A percentile compares a stretch with the other conserved stretches of the same genome.
These are phyloP conservation scores for Cinnamomum micranthum DNA, from an alignment of 164 flowering plant genomes.

Conservation along the genomic window DNA sequence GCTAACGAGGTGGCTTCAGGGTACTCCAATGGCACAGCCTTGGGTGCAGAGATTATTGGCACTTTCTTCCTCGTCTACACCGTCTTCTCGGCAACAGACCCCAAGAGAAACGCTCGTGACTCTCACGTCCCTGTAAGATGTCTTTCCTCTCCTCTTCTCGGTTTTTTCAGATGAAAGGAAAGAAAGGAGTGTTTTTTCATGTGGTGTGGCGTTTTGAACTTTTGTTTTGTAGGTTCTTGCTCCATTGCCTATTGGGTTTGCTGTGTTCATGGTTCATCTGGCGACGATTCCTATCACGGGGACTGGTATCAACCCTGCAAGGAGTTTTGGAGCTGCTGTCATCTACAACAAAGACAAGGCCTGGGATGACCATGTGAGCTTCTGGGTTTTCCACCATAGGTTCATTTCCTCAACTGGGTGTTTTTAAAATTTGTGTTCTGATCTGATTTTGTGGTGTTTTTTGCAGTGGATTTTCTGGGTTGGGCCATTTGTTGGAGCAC, in stretches of 20 bases:
- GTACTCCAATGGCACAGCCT: slow-evolving; percentile 33
- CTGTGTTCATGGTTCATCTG: slow-evolving; percentile 29
- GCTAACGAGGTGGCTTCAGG: slow-evolving; percentile 26
- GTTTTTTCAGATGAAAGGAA: background rate
- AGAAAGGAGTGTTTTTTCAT: background rate
- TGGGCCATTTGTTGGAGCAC: slow-evolving; percentile 71
- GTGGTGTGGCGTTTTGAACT: background rate
- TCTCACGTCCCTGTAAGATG: slow-evolving; percentile 41
- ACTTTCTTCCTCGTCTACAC: slow-evolving; percentile 35
- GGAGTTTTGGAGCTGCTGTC: slow-evolving; percentile 46
- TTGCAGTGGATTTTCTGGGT: slow-evolving; percentile 87
- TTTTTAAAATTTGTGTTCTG: background rate
- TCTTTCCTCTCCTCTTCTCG: background rate
- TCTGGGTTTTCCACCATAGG: too few species aligned
- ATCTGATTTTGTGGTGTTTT: background rate
- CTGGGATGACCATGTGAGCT: slow-evolving; percentile 38
- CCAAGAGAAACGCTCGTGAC: slow-evolving; percentile 42
- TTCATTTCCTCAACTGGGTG: background rate
- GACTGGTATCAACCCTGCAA: slow-evolving; percentile 39
- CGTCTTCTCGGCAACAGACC: slow-evolving; percentile 47
- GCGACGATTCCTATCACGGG: slow-evolving; percentile 34
- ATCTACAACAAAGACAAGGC: slow-evolving; percentile 27
- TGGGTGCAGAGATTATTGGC: slow-evolving; percentile 45
- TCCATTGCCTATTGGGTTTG: slow-evolving; percentile 33
- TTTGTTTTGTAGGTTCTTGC: slow-evolving; percentile 27